Conservation (phyloP, 306 rosid genomes). For the Begonia loranthoides region DNA sequence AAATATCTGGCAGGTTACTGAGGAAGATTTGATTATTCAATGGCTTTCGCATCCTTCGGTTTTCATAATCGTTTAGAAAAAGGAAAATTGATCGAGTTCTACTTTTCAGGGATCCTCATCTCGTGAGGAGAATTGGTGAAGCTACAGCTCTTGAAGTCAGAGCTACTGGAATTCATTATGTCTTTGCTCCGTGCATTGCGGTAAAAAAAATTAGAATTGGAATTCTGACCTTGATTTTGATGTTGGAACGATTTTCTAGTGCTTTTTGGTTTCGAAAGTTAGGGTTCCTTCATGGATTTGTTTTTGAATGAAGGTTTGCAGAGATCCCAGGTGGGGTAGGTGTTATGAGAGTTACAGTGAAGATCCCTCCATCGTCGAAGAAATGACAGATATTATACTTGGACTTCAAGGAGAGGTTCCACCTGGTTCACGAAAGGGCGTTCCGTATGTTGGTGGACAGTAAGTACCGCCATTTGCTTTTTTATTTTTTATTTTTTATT, state of each 20-base stretch:
- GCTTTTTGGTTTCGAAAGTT: too few species aligned
- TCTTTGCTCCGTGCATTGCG: conserved; percentile 11
- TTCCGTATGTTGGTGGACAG: conserved; percentile 9
- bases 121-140: conserved; percentile 7
- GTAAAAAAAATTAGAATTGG: not conserved
- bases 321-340: conserved; percentile 15
- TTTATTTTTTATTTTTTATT: not conserved
- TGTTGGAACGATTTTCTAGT: too few species aligned
- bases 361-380: conserved; percentile 4
- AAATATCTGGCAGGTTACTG: too few species aligned
- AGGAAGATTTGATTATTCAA: too few species aligned
- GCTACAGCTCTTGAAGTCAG: conserved; percentile 12
- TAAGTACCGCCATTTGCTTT: not conserved
- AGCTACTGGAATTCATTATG: conserved; percentile 12
- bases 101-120: conserved; percentile 6
- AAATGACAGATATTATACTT: conserved; percentile 6
- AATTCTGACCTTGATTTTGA: too few species aligned
- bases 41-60: too few species aligned
- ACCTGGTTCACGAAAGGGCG: conserved; percentile 1
- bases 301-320: conserved; percentile 4
- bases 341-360: conserved; percentile 13
- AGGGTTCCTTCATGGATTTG: too few species aligned
- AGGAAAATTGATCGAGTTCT: not conserved
- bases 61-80: too few species aligned
- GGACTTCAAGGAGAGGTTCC: conserved; percentile 11